Evolutionary conservation across 1,284 basidiomycete genomes (phyloP).

Genomic region (Heterobasidion occidentale): DNA sequence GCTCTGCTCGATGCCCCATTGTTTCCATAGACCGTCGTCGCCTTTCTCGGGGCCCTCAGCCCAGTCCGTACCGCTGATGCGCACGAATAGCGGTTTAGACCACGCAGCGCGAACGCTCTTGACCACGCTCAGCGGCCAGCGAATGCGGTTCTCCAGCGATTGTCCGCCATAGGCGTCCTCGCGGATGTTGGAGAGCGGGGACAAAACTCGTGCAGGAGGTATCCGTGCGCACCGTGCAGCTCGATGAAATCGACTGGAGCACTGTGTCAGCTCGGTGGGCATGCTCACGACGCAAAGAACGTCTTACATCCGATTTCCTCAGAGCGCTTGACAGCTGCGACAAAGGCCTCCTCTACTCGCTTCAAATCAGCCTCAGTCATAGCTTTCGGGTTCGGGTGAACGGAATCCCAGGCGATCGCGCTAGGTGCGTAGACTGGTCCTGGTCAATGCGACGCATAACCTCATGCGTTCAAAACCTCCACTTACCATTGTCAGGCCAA

Average conservation of each 20-base stretch:
- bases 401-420: constrained; percentile 40
- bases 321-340: constrained; percentile 53
- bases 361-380: constrained; percentile 50
- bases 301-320: constrained; percentile 55
- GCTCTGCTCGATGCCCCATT: constrained; percentile 77
- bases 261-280: constrained; percentile 1
- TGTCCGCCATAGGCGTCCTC: constrained; percentile 69
- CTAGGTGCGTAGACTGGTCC: constrained; percentile 38
- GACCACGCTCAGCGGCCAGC: constrained; percentile 56
- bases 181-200: constrained; percentile 65
- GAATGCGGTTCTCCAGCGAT: constrained; percentile 62
- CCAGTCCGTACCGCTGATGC: constrained; percentile 75
- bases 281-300: constrained; percentile 1
- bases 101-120: constrained; percentile 47
- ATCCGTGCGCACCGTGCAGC: constrained; percentile 67
- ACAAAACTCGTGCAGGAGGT: constrained; percentile 58
- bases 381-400: constrained; percentile 42
- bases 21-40: constrained; percentile 47
- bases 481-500: constrained; percentile 57
- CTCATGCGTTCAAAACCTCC: background rate
- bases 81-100: constrained; percentile 66
- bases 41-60: constrained; percentile 61
- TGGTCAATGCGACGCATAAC: background rate
- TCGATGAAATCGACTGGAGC: constrained; percentile 73
- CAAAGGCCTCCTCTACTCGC: constrained; percentile 57